Conservation (phyloP, 176 grass and related monocot species). For the Musa acuminata region DNA sequence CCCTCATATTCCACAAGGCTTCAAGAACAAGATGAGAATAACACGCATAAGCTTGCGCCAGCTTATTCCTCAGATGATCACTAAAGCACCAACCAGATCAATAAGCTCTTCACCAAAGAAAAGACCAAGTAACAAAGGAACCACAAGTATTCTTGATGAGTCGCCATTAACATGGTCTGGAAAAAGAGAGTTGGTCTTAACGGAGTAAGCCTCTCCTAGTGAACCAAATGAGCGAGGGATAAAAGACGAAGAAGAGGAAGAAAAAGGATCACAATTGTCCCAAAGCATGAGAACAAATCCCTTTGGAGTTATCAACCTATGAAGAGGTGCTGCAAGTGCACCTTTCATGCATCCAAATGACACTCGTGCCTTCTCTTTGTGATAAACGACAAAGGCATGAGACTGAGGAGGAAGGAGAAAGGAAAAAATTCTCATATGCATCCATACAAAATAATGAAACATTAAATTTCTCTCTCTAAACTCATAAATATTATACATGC, state of each 20-base stretch:
- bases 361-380: not conserved
- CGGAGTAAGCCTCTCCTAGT: not conserved
- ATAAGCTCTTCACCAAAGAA: not conserved
- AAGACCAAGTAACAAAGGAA: not conserved
- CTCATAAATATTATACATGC: no score
- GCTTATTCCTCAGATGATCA: constrained; percentile 14
- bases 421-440: no score
- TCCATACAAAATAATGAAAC: no score
- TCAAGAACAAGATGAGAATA: constrained; percentile 22
- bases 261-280: not conserved
- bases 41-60: not conserved
- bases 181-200: not conserved
- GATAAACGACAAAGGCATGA: no score
- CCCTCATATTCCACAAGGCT: constrained; percentile 15
- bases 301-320: constrained; percentile 1
- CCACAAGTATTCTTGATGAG: no score
- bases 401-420: no score
- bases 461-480: no score
- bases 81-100: not conserved
- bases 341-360: not conserved
- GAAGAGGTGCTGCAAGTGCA: not conserved
- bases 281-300: not conserved
- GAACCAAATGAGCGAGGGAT: not conserved
- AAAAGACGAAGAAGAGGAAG: not conserved
- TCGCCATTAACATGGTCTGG: not conserved